Percentiles rank a stretch among this genome's conserved stretches.
Conservation (phyloP, 2,329 filamentous ascomycete species). For the Alternaria gaisen region DNA sequence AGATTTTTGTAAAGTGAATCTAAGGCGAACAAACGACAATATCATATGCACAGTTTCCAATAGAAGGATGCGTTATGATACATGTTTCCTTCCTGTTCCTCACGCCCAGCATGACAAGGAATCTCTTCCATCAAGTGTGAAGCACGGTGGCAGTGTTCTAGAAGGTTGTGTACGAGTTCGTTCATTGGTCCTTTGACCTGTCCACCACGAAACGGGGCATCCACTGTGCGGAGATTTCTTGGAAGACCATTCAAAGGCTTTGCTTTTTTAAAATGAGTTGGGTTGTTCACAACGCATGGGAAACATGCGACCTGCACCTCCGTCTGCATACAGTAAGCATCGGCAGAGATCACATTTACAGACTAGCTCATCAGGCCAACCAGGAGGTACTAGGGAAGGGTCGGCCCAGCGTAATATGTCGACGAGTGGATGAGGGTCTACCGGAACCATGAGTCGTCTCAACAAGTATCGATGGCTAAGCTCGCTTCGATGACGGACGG, state of each 20-base stretch:
- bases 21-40: not conserved
- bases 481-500: not conserved
- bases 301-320: not conserved
- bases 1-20: not conserved
- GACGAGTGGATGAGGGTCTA: not conserved
- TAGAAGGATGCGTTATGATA: not conserved
- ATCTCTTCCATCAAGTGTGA: too few relatives aligned
- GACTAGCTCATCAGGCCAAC: not conserved
- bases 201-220: not conserved
- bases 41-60: not conserved
- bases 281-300: not conserved
- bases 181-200: not conserved
- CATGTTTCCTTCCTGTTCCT: not conserved
- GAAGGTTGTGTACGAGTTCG: not conserved
- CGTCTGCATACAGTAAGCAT: not conserved
- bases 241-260: not conserved
- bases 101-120: not conserved
- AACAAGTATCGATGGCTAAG: not conserved
- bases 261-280: not conserved
- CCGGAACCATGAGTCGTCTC: not conserved
- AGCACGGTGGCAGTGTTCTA: not conserved
- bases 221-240: not conserved
- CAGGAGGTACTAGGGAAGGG: not conserved
- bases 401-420: not conserved
- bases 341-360: not conserved